phyloP scores from a whole-genome alignment of 495 filamentous ascomycete species.

The Penicillium turbatum region DNA sequence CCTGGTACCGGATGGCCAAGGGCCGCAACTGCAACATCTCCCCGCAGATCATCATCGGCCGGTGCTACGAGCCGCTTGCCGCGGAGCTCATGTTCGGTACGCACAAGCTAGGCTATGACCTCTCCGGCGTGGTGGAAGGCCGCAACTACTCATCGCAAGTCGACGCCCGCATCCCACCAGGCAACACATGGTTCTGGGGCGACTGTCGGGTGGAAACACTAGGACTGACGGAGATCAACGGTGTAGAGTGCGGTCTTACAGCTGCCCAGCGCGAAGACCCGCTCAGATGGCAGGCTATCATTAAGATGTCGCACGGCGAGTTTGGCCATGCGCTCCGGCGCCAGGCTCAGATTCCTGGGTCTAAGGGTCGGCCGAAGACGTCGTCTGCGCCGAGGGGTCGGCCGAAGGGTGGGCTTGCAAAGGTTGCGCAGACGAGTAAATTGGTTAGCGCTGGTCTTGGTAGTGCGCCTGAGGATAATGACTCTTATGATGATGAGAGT shows the following conservation, averaged over 20 bases:
- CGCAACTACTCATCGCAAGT: constrained; percentile 39
- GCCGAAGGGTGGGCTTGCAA: not conserved
- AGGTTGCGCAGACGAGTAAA: constrained; percentile 10
- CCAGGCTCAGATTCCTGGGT: not conserved
- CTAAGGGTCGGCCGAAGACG: not conserved
- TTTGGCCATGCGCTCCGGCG: not conserved
- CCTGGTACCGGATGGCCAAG: constrained; percentile 46
- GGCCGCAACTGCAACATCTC: constrained; percentile 40
- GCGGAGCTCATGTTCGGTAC: constrained; percentile 41
- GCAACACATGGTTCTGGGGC: constrained; percentile 53
- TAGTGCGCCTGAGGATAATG: constrained; percentile 14
- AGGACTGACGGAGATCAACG: constrained; percentile 50
- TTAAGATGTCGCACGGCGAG: constrained; percentile 27
- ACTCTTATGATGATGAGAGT: not conserved
- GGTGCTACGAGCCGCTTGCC: constrained; percentile 50
- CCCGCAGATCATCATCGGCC: constrained; percentile 49
- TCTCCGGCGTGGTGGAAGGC: constrained; percentile 36
- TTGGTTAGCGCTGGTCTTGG: constrained; percentile 24
- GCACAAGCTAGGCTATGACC: constrained; percentile 26
- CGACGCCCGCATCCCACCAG: constrained; percentile 44
- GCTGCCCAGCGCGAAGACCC: constrained; percentile 39
- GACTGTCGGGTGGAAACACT: constrained; percentile 52
- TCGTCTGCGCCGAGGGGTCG: not conserved
- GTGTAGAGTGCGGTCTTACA: constrained; percentile 41
- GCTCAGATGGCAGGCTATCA: constrained; percentile 41